Evolutionary conservation across 1,284 basidiomycete species (phyloP).

Genomic region (Ceratobasidium sp.): DNA sequence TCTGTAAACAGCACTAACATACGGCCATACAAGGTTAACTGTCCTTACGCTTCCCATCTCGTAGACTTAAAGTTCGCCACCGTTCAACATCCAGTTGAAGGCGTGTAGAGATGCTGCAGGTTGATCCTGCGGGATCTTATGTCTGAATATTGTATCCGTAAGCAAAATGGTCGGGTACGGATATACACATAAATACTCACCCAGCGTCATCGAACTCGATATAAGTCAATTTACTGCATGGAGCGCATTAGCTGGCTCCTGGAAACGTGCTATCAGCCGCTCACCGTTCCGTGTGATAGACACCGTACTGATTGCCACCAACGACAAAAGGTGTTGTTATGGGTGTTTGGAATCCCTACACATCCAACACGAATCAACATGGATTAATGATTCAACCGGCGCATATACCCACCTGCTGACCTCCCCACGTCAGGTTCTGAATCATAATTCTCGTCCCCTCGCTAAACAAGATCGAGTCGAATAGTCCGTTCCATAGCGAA

Average conservation of each 20-base stretch:
- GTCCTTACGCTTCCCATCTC: background rate
- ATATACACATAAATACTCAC: background rate
- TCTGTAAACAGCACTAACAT: no score
- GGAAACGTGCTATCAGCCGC: background rate
- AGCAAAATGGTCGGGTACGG: background rate
- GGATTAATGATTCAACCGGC: no score
- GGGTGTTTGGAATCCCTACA: conserved; percentile 46
- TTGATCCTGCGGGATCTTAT: conserved; percentile 46
- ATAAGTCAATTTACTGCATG: conserved; percentile 31
- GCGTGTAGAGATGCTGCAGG: conserved; percentile 43
- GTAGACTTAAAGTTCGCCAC: background rate
- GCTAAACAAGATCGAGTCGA: conserved; percentile 52
- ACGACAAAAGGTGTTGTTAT: conserved; percentile 38
- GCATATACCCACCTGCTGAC: conserved; percentile 28
- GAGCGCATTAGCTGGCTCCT: background rate
- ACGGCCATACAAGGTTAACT: background rate
- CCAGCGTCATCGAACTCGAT: conserved; percentile 44
- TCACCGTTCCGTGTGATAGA: conserved; percentile 45
- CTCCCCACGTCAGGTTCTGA: conserved; percentile 56
- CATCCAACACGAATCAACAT: background rate
- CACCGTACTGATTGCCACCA: conserved; percentile 32
- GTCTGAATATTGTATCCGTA: background rate
- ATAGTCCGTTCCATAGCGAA: conserved; percentile 48
- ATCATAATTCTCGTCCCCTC: conserved; percentile 53
- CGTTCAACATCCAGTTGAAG: conserved; percentile 33